A percentile compares a stretch with the other conserved stretches of the same genome.
These are phyloP conservation scores for Aspergillus asperescens DNA, from an alignment of 495 filamentous ascomycete genomes.

Conservation along the genomic window DNA sequence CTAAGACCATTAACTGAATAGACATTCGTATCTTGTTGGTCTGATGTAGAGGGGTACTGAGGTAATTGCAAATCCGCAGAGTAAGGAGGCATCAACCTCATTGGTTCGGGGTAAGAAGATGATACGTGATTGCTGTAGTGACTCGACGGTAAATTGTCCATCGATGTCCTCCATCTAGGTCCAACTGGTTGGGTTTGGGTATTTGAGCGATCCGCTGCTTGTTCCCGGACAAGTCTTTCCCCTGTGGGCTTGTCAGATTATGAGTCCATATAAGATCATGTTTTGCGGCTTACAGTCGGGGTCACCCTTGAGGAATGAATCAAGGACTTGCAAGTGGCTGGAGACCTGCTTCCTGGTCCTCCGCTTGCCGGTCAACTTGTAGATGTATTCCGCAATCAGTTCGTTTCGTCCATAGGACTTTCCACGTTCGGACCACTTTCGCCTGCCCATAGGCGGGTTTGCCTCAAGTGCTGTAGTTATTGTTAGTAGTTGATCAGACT, in stretches of 20 bases:
- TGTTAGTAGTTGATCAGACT: not conserved
- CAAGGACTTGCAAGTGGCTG: conserved; percentile 95
- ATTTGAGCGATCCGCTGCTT: conserved; percentile 34
- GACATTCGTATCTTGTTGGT: conserved; percentile 28
- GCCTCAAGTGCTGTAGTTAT: conserved; percentile 63
- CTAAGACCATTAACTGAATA: conserved; percentile 40
- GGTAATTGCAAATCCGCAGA: conserved; percentile 35
- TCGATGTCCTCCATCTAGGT: conserved; percentile 37
- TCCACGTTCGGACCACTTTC: conserved; percentile 66
- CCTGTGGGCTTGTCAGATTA: conserved; percentile 26
- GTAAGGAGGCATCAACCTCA: conserved; percentile 34
- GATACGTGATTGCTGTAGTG: conserved; percentile 29
- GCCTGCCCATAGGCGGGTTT: conserved; percentile 75
- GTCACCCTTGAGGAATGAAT: conserved; percentile 65
- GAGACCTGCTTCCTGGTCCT: conserved; percentile 85
- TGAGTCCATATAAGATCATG: not conserved
- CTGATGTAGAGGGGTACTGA: conserved; percentile 34
- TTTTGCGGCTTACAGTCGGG: conserved; percentile 39
- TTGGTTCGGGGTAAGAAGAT: conserved; percentile 30
- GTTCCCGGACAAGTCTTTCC: conserved; percentile 43
- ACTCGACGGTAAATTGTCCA: conserved; percentile 36
- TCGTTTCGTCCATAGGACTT: conserved; percentile 85
- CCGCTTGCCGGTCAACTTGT: conserved; percentile 57
- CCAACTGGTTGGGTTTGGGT: conserved; percentile 31
- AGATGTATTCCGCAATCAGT: conserved; percentile 79